Base-by-base conservation (phyloP, 306 rosid genomes). In the Castanopsis chinensis region DNA sequence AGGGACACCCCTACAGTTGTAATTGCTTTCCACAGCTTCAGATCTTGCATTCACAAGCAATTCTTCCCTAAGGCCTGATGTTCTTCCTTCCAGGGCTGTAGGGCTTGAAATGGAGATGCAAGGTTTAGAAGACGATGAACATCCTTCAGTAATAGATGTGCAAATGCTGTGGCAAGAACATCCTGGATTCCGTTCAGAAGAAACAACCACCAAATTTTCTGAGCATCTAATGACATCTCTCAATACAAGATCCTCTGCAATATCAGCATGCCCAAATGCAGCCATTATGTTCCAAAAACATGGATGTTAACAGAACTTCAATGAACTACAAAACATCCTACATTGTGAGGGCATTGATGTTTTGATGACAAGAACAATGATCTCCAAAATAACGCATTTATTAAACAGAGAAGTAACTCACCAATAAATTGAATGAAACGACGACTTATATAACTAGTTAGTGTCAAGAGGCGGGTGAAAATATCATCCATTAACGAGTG, bases 221-320 rank as follows among this genome's bases (percentile, higher is more conserved):
- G 35, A 79, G 82, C 43, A 74, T 82, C 84, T 78, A 75, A 49
- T 45, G 53, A 78, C 83, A 74, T 94, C 97, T 87, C 87, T 75
- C 28, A 78, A 77, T 58, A 87, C 91, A 61, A 91, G 90, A 82
- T 88, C 86, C 90, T 89, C 97, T 94, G 96, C 87, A 87, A 73
- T 59, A 73, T 81, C 56, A 84, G 73, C 53, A 76, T 33, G 52
- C 71, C 54, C 58, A 85, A 84, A 78, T 63, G 37, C 37, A 76
- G 71, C 57, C 73, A 76, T 71, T 57, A 76, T 69, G 25, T 28
- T 37, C 3, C 54, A 53, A 75, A 55, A 61, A 55, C 23, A 84
- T 35, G 27, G 43, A 59, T 77, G 35, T 30, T 51, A 32, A 68
- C 33, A 53, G 57, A 81, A 77, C 19, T 20, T 23, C 65, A 63